Conservation (phyloP, 176 grass and related monocot genomes). For the Saccharum officinarum region DNA sequence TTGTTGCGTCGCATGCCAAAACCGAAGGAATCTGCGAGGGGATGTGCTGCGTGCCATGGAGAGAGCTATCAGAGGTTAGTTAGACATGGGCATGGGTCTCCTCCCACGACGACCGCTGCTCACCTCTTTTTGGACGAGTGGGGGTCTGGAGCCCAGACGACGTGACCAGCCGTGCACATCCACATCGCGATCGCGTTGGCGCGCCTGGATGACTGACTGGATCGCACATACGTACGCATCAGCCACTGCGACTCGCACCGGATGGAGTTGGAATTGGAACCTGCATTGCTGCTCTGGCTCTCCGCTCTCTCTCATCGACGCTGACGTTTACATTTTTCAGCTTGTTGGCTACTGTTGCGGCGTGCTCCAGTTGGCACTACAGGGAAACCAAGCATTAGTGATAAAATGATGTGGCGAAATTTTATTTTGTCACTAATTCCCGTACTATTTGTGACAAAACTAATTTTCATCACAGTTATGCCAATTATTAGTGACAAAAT, state of each 20-base stretch:
- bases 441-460: too few species aligned
- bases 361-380: background rate
- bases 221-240: background rate
- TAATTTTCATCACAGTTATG: too few species aligned
- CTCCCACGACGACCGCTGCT: background rate
- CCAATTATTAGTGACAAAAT: too few species aligned
- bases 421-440: too few species aligned
- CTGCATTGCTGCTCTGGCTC: background rate
- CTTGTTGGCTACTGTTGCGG: background rate
- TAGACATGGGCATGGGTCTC: background rate
- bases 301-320: background rate
- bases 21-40: background rate
- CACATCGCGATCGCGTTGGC: background rate
- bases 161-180: background rate
- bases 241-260: background rate
- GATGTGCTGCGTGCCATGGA: background rate
- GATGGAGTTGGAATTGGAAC: background rate
- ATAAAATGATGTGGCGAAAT: too few species aligned
- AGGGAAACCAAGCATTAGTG: too few species aligned
- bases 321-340: background rate
- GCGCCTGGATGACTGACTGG: background rate
- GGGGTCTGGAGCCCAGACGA: background rate
- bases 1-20: background rate
- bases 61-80: too few species aligned
- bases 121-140: background rate